A percentile compares a stretch with the other conserved stretches of the same genome.
phyloP scores from a whole-genome alignment of 305 asterid genomes.

The Fraxinus sp. region DNA sequence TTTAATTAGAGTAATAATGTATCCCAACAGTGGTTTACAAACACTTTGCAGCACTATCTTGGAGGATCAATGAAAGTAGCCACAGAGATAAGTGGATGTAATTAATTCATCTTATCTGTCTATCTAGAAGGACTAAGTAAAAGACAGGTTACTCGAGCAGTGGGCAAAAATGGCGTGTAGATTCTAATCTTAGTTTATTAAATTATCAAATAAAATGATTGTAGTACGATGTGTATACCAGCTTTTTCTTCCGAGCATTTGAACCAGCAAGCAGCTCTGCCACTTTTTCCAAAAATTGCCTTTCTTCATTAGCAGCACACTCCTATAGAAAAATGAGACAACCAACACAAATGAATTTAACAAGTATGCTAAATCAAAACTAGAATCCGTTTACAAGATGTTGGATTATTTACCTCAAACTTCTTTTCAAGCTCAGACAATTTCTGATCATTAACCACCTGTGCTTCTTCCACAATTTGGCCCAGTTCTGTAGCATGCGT shows the following conservation, averaged over 20 bases:
- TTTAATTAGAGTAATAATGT: neutral
- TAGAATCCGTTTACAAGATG: neutral
- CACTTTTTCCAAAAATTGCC: conserved; percentile 60
- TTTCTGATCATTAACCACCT: conserved; percentile 50
- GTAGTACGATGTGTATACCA: conserved; percentile 41
- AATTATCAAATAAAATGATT: neutral
- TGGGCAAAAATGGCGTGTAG: neutral
- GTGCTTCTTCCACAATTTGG: conserved; percentile 70
- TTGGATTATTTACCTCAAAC: conserved; percentile 51
- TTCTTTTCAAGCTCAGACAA: conserved; percentile 57
- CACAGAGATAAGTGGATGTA: neutral
- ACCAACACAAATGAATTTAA: neutral
- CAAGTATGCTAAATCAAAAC: neutral
- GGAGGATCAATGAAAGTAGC: neutral
- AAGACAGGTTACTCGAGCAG: neutral
- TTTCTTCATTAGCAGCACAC: conserved; percentile 73
- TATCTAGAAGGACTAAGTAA: neutral
- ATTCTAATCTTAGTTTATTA: neutral
- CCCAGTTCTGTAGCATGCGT: conserved; percentile 56
- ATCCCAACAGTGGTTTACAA: neutral
- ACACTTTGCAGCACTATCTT: neutral
- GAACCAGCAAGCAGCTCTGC: conserved; percentile 71
- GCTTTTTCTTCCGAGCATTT: conserved; percentile 63
- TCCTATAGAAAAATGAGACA: conserved; percentile 40
- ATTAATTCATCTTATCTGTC: neutral